These are phyloP conservation scores for Physaria fendleri DNA, from an alignment of 345 rosid genomes.

Conservation along the genomic window DNA sequence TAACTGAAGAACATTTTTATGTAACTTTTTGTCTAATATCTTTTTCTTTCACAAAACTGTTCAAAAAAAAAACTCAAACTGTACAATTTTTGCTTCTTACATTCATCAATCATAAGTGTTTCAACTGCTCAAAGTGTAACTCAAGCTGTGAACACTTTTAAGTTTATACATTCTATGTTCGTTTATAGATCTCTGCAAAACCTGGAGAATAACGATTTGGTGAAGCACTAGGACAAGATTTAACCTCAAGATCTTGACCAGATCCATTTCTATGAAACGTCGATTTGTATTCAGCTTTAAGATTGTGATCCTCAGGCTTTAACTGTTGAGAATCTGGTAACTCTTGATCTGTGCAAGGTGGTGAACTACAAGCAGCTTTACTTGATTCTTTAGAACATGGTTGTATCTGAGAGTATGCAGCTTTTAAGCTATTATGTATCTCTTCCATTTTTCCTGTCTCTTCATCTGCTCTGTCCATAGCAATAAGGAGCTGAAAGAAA, in stretches of 20 bases:
- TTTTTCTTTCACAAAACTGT: not conserved
- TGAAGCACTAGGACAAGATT: conserved; percentile 27
- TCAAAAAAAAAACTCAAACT: too few relatives aligned
- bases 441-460: conserved; percentile 48
- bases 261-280: conserved; percentile 8
- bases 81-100: too few relatives aligned
- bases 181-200: conserved; percentile 16
- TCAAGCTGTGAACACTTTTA: not conserved
- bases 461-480: conserved; percentile 82
- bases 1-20: not conserved
- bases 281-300: not conserved
- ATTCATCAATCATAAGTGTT: conserved; percentile 12
- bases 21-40: not conserved
- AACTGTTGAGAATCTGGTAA: conserved; percentile 21
- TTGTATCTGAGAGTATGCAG: conserved; percentile 68
- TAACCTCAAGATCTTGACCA: conserved; percentile 23
- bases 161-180: conserved; percentile 12
- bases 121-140: not conserved
- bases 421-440: conserved; percentile 36
- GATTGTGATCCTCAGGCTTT: conserved; percentile 21
- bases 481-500: conserved; percentile 53
- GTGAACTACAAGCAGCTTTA: conserved; percentile 8
- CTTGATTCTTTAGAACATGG: conserved; percentile 26
- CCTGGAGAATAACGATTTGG: conserved; percentile 19
- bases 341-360: conserved; percentile 20